A percentile compares a stretch with the other conserved stretches of the same genome.
Conservation (phyloP, 345 rosid species). For the Rhodamnia rubescens region DNA sequence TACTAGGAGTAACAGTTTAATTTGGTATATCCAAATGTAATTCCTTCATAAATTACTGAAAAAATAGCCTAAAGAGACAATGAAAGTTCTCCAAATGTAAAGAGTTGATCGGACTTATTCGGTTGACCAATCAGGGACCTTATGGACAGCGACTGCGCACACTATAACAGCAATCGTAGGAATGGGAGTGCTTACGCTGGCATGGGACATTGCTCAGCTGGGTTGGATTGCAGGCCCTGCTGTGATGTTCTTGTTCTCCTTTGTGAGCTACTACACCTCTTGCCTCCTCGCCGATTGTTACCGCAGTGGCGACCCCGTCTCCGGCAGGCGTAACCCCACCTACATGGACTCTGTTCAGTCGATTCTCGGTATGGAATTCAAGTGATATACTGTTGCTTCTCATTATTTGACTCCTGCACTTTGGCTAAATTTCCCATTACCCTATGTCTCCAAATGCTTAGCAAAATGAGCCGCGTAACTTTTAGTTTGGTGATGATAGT, state of each 20-base stretch:
- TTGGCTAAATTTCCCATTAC: not conserved
- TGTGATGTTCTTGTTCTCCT: conserved; percentile 60
- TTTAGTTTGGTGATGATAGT: not conserved
- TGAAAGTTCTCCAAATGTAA: not conserved
- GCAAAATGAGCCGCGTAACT: not conserved
- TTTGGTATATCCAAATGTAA: not conserved
- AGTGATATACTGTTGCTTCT: not conserved
- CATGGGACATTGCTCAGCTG: conserved; percentile 75
- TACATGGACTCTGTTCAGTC: conserved; percentile 64
- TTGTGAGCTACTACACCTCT: conserved; percentile 56
- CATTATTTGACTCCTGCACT: not conserved
- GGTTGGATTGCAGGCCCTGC: conserved; percentile 83
- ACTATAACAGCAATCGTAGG: conserved; percentile 66
- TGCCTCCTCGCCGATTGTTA: conserved; percentile 60
- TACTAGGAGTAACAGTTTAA: not conserved
- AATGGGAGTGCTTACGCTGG: conserved; percentile 59
- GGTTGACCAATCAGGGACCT: conserved; percentile 25
- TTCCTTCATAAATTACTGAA: not conserved
- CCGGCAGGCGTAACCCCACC: conserved; percentile 59
- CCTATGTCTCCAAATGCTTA: not conserved
- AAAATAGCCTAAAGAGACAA: not conserved
- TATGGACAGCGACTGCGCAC: conserved; percentile 74
- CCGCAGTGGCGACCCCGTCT: conserved; percentile 44
- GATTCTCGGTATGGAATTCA: conserved; percentile 37
- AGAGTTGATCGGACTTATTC: not conserved